Percentiles rank a stretch among this genome's conserved stretches.
These are phyloP conservation scores for Pythium phragmitis DNA, from an alignment of 352 stramenopile genomes.

Conservation along the genomic window DNA sequence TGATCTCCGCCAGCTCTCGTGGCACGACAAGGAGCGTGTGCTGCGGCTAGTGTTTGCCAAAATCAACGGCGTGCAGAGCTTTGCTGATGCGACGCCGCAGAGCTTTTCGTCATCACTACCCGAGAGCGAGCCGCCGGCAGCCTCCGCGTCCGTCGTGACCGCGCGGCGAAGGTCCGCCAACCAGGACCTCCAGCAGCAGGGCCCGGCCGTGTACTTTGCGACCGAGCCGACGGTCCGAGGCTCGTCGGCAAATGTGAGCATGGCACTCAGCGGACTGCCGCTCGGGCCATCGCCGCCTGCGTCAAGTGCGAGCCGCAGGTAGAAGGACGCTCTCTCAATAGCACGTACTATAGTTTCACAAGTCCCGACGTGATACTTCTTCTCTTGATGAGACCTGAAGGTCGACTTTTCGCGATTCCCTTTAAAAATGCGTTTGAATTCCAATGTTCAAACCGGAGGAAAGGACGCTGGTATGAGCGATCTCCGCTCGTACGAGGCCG, in stretches of 20 bases:
- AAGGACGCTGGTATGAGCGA: slow-evolving; percentile 21
- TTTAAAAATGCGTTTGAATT: slow-evolving; percentile 11
- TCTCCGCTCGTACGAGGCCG: slow-evolving; percentile 29
- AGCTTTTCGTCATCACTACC: slow-evolving; percentile 13
- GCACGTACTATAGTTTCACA: background rate
- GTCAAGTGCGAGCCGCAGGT: slow-evolving; percentile 15
- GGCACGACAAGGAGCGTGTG: slow-evolving; percentile 91
- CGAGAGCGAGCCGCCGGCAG: slow-evolving; percentile 17
- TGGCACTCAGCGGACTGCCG: slow-evolving; percentile 56
- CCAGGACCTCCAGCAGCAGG: slow-evolving; percentile 2
- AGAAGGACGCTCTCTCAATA: background rate
- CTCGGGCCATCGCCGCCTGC: slow-evolving; percentile 31
- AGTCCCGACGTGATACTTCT: too few species aligned
- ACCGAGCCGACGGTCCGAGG: slow-evolving; percentile 34
- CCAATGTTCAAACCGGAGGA: slow-evolving; percentile 27
- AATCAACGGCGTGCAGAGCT: slow-evolving; percentile 86
- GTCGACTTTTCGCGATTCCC: too few species aligned
- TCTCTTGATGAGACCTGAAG: too few species aligned
- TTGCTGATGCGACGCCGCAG: slow-evolving; percentile 30
- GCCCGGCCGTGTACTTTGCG: slow-evolving; percentile 49
- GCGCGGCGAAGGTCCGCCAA: slow-evolving; percentile 16
- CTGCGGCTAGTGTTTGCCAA: slow-evolving; percentile 93
- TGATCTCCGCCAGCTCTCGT: slow-evolving; percentile 86
- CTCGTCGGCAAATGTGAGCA: slow-evolving; percentile 35
- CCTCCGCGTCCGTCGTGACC: background rate